A percentile compares a stretch with the other conserved stretches of the same genome.
phyloP scores from a whole-genome alignment of 2,329 filamentous ascomycete genomes.

The Xylaria sp. region DNA sequence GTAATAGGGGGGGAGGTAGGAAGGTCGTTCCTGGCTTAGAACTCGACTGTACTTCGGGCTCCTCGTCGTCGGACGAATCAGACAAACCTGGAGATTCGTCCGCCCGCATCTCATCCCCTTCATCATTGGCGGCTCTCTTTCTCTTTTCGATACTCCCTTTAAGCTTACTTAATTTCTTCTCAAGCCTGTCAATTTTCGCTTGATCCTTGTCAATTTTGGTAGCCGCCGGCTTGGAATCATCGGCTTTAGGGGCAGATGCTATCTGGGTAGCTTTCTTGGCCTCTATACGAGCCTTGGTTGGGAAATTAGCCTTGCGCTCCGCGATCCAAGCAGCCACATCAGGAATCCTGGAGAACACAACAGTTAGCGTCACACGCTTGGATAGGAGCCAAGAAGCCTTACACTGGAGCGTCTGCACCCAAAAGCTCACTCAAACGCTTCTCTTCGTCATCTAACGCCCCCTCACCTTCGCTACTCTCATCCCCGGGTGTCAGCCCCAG shows the following conservation, averaged over 20 bases:
- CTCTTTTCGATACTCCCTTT: slow-evolving; percentile 70
- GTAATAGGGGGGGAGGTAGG: slow-evolving; percentile 56
- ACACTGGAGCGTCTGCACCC: slow-evolving; percentile 61
- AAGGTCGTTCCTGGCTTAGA: slow-evolving; percentile 46
- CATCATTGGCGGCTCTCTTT: slow-evolving; percentile 70
- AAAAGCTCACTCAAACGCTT: slow-evolving; percentile 59
- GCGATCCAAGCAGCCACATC: slow-evolving; percentile 82
- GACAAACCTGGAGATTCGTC: slow-evolving; percentile 49
- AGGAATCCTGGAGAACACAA: slow-evolving; percentile 51
- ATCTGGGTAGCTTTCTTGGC: slow-evolving; percentile 62
- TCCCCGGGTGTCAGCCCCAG: slow-evolving; percentile 73
- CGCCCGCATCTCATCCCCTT: slow-evolving; percentile 67
- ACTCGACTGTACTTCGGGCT: slow-evolving; percentile 63
- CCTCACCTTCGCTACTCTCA: slow-evolving; percentile 61
- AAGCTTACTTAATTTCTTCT: slow-evolving; percentile 70
- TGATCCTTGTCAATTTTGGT: slow-evolving; percentile 54
- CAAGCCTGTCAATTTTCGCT: slow-evolving; percentile 61
- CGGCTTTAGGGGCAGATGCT: slow-evolving; percentile 63
- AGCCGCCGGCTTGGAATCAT: slow-evolving; percentile 50
- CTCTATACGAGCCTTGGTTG: slow-evolving; percentile 73
- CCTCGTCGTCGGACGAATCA: slow-evolving; percentile 61
- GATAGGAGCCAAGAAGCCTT: slow-evolving; percentile 41
- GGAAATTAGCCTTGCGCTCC: slow-evolving; percentile 79
- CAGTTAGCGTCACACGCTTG: slow-evolving; percentile 21
- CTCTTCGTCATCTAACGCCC: slow-evolving; percentile 75